phyloP scores from a whole-genome alignment of 140 eudicot species.

The Bidens hawaiensis region DNA sequence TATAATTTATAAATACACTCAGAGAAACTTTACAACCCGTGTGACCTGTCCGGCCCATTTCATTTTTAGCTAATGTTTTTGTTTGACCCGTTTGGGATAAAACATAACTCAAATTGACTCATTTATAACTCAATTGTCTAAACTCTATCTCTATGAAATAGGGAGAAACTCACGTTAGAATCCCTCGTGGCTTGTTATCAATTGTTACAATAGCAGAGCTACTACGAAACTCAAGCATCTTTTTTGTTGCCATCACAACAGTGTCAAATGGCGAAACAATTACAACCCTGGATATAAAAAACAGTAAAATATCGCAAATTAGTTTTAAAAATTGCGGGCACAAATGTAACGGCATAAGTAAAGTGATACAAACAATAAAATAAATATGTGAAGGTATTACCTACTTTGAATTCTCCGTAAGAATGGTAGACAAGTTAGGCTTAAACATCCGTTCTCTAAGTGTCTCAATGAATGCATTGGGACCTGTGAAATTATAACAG shows the following conservation, averaged over 20 bases:
- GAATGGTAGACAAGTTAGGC: conserved; percentile 85
- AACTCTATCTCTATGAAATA: neutral
- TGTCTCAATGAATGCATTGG: conserved; percentile 75
- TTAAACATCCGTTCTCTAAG: conserved; percentile 79
- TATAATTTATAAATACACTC: neutral
- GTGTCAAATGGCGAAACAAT: conserved; percentile 87
- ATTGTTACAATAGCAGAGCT: conserved; percentile 83
- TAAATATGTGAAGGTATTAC: conserved; percentile 55
- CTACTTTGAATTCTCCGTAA: conserved; percentile 95
- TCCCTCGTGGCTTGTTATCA: conserved; percentile 88
- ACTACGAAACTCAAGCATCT: conserved; percentile 73
- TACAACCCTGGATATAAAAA: conserved; percentile 48
- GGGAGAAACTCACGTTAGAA: conserved; percentile 65
- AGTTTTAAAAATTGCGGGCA: conserved; percentile 2
- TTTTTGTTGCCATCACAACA: conserved; percentile 76
- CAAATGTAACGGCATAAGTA: conserved; percentile 9
- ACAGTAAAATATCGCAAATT: neutral
- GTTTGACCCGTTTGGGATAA: neutral
- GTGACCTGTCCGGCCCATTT: neutral
- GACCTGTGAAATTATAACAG: conserved; percentile 43
- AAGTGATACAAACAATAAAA: neutral
- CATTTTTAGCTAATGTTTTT: neutral
- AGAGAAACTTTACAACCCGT: neutral
- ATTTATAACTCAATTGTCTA: neutral
- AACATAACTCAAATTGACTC: conserved; percentile 1